These are phyloP conservation scores for Heliamphora exappendiculata DNA, from an alignment of 148 eudicot species.

Conservation along the genomic window DNA sequence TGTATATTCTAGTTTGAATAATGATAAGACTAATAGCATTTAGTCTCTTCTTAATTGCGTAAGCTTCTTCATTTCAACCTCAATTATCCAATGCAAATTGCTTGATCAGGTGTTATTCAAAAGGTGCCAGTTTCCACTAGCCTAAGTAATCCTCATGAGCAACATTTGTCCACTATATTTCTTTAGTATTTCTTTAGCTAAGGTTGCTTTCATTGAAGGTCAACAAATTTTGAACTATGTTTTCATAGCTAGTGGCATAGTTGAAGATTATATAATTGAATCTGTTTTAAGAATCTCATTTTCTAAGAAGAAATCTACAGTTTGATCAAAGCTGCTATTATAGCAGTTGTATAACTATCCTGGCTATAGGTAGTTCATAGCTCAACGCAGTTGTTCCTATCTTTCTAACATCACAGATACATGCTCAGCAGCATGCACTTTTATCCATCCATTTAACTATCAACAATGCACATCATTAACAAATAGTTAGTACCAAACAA, in stretches of 20 bases:
- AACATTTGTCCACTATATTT: background rate
- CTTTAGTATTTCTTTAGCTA: too few relatives aligned
- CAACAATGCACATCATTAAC: background rate
- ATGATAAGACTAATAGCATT: background rate
- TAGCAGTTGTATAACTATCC: too few relatives aligned
- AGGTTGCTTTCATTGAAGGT: too few relatives aligned
- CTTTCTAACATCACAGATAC: background rate
- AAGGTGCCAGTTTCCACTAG: background rate
- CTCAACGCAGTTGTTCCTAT: too few relatives aligned
- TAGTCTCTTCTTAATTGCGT: background rate
- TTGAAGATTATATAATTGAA: background rate
- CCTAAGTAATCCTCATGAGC: background rate
- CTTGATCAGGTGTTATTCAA: background rate
- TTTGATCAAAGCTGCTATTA: background rate
- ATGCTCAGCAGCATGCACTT: background rate
- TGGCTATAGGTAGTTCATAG: too few relatives aligned
- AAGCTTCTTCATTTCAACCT: background rate
- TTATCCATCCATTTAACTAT: background rate
- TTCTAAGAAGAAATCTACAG: background rate
- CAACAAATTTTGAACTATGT: too few relatives aligned
- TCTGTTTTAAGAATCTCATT: background rate
- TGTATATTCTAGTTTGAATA: background rate
- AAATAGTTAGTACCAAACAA: background rate
- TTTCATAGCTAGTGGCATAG: too few relatives aligned
- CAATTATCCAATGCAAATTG: background rate